Conservation (phyloP, 768 basidiomycete species). For the Russula ochroleuca region DNA sequence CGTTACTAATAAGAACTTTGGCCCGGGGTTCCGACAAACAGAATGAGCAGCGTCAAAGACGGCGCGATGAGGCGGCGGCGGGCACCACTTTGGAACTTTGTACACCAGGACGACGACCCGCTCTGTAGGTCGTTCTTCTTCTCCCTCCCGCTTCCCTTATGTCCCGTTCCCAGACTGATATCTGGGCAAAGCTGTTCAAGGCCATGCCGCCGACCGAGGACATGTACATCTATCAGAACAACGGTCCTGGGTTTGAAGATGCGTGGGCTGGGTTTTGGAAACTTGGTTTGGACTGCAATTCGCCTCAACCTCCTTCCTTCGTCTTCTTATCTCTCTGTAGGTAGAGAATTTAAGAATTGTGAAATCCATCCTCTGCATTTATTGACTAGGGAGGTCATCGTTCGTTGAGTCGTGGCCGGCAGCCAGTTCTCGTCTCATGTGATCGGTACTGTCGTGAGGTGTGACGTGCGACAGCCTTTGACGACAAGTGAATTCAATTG, state of each 20-base stretch:
- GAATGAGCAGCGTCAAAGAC: slow-evolving; percentile 88
- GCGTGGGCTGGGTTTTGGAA: neutral
- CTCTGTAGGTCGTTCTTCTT: slow-evolving; percentile 49
- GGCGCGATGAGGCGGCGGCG: slow-evolving; percentile 76
- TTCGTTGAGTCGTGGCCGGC: too few species aligned
- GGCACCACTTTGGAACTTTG: slow-evolving; percentile 71
- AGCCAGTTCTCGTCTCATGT: too few species aligned
- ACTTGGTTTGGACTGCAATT: neutral
- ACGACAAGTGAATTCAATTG: too few species aligned
- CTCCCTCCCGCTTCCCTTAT: slow-evolving; percentile 6
- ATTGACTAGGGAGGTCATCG: neutral
- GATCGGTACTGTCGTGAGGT: too few species aligned
- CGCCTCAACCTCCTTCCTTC: neutral
- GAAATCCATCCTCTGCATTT: neutral
- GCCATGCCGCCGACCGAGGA: slow-evolving; percentile 71
- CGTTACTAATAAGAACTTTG: neutral
- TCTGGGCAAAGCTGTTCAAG: slow-evolving; percentile 58
- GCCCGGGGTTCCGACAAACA: slow-evolving; percentile 32
- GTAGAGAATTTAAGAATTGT: neutral
- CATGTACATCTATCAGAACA: slow-evolving; percentile 62
- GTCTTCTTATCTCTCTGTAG: neutral
- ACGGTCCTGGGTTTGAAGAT: slow-evolving; percentile 35
- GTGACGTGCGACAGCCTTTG: too few species aligned
- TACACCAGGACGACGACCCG: slow-evolving; percentile 61
- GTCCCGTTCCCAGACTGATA: slow-evolving; percentile 49